phyloP scores from a whole-genome alignment of 306 rosid genomes.

The Rosa chinensis region DNA sequence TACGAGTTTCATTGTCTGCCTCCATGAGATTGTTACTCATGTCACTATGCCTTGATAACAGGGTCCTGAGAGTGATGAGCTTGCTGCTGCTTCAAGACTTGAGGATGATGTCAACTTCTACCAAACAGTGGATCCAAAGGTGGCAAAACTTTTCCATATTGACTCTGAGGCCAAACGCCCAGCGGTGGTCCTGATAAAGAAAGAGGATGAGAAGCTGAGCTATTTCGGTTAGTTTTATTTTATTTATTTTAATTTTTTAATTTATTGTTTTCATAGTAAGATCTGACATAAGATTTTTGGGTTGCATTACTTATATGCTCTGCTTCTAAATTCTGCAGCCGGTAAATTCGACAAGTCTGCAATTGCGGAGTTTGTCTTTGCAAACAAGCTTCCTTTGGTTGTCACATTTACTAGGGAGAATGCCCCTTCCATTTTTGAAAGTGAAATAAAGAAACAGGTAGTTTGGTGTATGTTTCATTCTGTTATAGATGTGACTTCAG shows the following conservation, averaged over 20 bases:
- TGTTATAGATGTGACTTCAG: not conserved
- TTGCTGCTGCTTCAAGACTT: conserved; percentile 85
- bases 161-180: conserved; percentile 84
- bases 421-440: conserved; percentile 84
- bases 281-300: conserved; percentile 1
- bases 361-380: conserved; percentile 66
- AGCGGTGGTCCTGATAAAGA: conserved; percentile 76
- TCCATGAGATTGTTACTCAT: not conserved
- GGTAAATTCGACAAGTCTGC: conserved; percentile 72
- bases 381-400: conserved; percentile 91
- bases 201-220: conserved; percentile 78
- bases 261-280: not conserved
- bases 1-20: not conserved
- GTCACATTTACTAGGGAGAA: conserved; percentile 79
- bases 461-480: conserved; percentile 13
- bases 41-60: conserved; percentile 28
- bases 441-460: conserved; percentile 94
- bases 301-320: not conserved
- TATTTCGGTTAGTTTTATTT: conserved; percentile 60
- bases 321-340: conserved; percentile 47
- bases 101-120: conserved; percentile 91
- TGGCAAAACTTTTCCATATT: conserved; percentile 87
- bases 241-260: not conserved
- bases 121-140: conserved; percentile 85
- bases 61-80: conserved; percentile 94